Percentiles rank a stretch among this genome's conserved stretches.
Evolutionary conservation across 1,284 basidiomycete genomes (phyloP).

Genomic region (Tremellales sp.): DNA sequence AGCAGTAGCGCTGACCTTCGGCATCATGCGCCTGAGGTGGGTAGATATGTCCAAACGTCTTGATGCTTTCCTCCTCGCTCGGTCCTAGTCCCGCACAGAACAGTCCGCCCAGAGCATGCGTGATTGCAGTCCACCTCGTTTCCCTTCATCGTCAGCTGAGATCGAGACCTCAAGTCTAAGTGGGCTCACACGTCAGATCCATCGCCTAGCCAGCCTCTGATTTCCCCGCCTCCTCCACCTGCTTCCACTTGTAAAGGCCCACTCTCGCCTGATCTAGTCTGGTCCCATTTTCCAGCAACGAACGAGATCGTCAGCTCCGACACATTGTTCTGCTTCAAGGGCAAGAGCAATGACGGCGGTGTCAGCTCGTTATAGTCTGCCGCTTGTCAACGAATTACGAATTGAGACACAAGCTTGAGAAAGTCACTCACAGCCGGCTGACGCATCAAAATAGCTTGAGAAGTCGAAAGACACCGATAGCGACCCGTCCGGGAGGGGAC

Average conservation of each 20-base stretch:
- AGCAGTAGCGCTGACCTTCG: conserved; percentile 56
- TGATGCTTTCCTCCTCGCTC: conserved; percentile 56
- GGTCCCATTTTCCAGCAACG: conserved; percentile 88
- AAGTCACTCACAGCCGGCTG: conserved; percentile 4
- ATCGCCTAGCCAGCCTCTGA: conserved; percentile 82
- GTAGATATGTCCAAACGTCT: conserved; percentile 54
- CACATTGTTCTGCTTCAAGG: conserved; percentile 75
- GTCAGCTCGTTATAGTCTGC: conserved; percentile 70
- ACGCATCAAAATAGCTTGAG: conserved; percentile 56
- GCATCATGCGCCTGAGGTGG: conserved; percentile 55
- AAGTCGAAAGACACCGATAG: conserved; percentile 82
- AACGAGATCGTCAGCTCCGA: conserved; percentile 81
- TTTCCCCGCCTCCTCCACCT: conserved; percentile 77
- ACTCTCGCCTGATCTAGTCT: conserved; percentile 69
- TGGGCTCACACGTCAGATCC: conserved; percentile 54
- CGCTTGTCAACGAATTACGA: neutral
- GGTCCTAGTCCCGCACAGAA: conserved; percentile 90
- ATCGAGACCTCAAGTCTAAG: neutral
- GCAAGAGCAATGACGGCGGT: conserved; percentile 78
- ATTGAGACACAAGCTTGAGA: conserved; percentile 7
- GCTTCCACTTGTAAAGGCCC: conserved; percentile 59
- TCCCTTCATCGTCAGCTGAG: neutral
- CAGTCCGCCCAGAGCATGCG: conserved; percentile 83
- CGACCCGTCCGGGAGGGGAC: conserved; percentile 76
- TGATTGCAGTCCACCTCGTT: conserved; percentile 73